phyloP scores from a whole-genome alignment of 2,329 filamentous ascomycete genomes.

The Claviceps paspali region DNA sequence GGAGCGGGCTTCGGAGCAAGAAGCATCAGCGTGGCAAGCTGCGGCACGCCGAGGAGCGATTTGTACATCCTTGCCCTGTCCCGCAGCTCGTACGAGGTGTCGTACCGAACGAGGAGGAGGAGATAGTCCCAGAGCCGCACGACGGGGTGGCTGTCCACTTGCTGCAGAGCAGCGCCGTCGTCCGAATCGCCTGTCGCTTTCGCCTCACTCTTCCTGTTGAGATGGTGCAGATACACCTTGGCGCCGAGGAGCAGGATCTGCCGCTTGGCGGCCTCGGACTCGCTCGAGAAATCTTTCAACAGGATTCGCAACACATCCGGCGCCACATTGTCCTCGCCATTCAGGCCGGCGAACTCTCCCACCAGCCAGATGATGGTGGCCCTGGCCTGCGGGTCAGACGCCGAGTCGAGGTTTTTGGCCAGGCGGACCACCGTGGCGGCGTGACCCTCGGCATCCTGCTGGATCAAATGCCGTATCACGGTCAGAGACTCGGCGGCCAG shows the following conservation, averaged over 20 bases:
- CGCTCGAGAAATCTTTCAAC: slow-evolving; percentile 67
- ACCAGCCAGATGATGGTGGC: slow-evolving; percentile 97
- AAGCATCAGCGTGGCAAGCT: slow-evolving; percentile 79
- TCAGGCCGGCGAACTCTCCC: slow-evolving; percentile 74
- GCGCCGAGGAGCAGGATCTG: slow-evolving; percentile 87
- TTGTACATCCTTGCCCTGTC: slow-evolving; percentile 84
- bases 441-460: slow-evolving; percentile 72
- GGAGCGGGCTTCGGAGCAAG: slow-evolving; percentile 90
- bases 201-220: slow-evolving; percentile 46
- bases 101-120: slow-evolving; percentile 74
- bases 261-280: slow-evolving; percentile 73
- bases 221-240: slow-evolving; percentile 87
- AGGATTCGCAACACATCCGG: slow-evolving; percentile 83
- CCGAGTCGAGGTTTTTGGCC: slow-evolving; percentile 80
- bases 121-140: slow-evolving; percentile 72
- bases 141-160: slow-evolving; percentile 44
- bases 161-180: slow-evolving; percentile 17
- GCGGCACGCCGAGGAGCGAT: slow-evolving; percentile 64
- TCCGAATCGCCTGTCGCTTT: slow-evolving; percentile 18
- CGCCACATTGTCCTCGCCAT: slow-evolving; percentile 76
- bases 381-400: slow-evolving; percentile 72
- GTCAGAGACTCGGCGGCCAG: slow-evolving; percentile 87
- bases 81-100: slow-evolving; percentile 86
- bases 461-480: slow-evolving; percentile 88
- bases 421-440: slow-evolving; percentile 73